phyloP scores from a whole-genome alignment of 176 grass and related monocot species.

The Pharus latifolius region DNA sequence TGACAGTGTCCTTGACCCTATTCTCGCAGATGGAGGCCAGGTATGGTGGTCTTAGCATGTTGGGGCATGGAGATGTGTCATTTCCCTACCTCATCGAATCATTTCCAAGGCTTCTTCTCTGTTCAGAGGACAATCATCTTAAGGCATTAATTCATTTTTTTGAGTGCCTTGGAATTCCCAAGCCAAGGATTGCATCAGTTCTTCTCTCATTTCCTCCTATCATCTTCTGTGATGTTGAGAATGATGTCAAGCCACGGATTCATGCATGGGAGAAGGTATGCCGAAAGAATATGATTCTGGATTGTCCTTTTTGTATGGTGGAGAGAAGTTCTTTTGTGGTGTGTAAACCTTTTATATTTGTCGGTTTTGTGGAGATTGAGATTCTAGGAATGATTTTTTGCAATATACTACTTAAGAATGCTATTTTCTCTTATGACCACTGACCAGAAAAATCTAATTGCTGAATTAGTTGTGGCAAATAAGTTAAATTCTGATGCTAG shows the following conservation, averaged over 20 bases:
- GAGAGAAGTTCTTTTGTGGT: background rate
- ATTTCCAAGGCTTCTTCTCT: conserved; percentile 76
- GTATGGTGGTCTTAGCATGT: conserved; percentile 60
- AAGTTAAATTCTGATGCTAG: too few relatives aligned
- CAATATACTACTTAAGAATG: too few relatives aligned
- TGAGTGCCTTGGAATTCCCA: conserved; percentile 24
- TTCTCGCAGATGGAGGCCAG: conserved; percentile 82
- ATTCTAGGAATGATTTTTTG: background rate
- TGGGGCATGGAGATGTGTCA: conserved; percentile 43
- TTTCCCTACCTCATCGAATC: conserved; percentile 82
- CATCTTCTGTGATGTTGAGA: conserved; percentile 56
- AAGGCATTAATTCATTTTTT: conserved; percentile 47
- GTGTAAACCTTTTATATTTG: background rate
- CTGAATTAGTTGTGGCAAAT: too few relatives aligned
- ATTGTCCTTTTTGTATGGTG: background rate
- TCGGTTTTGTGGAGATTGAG: too few relatives aligned
- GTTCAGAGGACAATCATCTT: conserved; percentile 58
- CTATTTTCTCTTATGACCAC: too few relatives aligned
- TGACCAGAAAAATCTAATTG: too few relatives aligned
- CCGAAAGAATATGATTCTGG: background rate
- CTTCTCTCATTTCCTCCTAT: conserved; percentile 66
- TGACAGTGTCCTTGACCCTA: background rate
- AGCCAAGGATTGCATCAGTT: conserved; percentile 33
- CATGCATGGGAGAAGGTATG: conserved; percentile 65
- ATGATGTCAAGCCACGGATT: conserved; percentile 61